Base-by-base conservation (phyloP, 2,329 filamentous ascomycete genomes). In the Aspergillus oerlinghausenensis region DNA sequence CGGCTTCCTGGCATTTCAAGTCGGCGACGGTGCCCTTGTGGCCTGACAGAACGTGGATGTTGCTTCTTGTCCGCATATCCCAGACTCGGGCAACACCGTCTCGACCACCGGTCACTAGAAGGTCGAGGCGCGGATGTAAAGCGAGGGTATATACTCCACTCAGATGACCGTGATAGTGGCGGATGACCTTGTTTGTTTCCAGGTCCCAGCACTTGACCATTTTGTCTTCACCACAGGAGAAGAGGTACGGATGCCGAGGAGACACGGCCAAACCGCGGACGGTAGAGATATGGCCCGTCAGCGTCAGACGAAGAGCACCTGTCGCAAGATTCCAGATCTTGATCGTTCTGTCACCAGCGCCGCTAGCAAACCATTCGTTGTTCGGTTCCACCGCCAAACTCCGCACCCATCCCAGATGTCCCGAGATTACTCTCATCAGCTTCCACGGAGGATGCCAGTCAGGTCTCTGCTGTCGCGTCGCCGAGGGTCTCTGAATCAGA, bases 121-220 rank as follows among this genome's bases (percentile, higher is more conserved):
- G 89, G 68, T 99, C 94, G 5, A 99, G 83, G 0, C 92, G 96
- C 0, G 94, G 94, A 71, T 99, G 94, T n/a, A 99, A 79, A 2
- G 89, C 85, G 5, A 99, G 80, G 0, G 92, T 92, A 76, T 99
- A 99, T 3, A 99, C 94, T 62, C 94, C 94, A 66, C 90, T 96
- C 23, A 99, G 79, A 77, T 99, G 94, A 19, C 95, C 95, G 73
- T 99, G 94, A 73, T 97, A 99, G 75, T 97, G 92, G 42, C 93
- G 85, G 70, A 97, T 97, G 58, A 99, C 94, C 75, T 97, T 97
- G 79, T 99, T 99, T n/a, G 93, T 97, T 75, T 99, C 94, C 63
- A 99, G 79, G 78, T 99, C 94, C 94, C 94, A 99, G 77, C 94
- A 99, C 77, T 99, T 99, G 60, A 99, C 94, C 92, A 97, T 97